Evolutionary conservation across 2,329 filamentous ascomycete genomes (phyloP).

Genomic region (Zymoseptoria tritici): DNA sequence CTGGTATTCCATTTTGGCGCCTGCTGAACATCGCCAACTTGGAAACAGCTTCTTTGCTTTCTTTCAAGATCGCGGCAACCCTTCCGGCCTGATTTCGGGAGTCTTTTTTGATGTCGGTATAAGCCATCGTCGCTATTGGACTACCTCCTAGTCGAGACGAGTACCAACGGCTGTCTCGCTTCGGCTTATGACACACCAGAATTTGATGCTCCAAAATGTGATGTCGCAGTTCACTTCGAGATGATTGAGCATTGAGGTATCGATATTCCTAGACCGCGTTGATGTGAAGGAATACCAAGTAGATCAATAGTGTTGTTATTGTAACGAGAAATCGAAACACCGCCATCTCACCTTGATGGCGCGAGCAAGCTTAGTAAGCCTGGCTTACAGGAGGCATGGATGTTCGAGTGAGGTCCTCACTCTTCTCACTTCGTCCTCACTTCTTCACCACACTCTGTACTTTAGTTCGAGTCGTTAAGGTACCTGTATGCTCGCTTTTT

Average conservation of each 20-base stretch:
- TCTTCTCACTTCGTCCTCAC: neutral
- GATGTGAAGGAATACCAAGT: neutral
- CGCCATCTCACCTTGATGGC: neutral
- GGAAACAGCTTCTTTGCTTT: constrained; percentile 1
- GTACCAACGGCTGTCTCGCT: neutral
- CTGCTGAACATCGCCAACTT: constrained; percentile 5
- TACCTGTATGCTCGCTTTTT: neutral
- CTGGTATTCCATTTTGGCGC: neutral
- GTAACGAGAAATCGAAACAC: neutral
- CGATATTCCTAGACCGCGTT: neutral
- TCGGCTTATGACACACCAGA: neutral
- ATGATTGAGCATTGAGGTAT: neutral
- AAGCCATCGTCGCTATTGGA: neutral
- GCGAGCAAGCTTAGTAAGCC: neutral
- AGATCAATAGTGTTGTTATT: neutral
- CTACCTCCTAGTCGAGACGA: too few species aligned
- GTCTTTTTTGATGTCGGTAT: neutral
- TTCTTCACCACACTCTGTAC: neutral
- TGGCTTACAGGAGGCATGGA: too few species aligned
- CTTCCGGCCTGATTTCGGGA: neutral
- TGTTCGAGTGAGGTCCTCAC: too few species aligned
- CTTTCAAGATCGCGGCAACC: neutral
- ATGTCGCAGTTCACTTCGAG: neutral
- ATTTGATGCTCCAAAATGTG: too few species aligned
- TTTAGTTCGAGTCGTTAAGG: neutral